Evolutionary conservation across 257 asterid species (phyloP).

Genomic region (Fraxinus excelsior): DNA sequence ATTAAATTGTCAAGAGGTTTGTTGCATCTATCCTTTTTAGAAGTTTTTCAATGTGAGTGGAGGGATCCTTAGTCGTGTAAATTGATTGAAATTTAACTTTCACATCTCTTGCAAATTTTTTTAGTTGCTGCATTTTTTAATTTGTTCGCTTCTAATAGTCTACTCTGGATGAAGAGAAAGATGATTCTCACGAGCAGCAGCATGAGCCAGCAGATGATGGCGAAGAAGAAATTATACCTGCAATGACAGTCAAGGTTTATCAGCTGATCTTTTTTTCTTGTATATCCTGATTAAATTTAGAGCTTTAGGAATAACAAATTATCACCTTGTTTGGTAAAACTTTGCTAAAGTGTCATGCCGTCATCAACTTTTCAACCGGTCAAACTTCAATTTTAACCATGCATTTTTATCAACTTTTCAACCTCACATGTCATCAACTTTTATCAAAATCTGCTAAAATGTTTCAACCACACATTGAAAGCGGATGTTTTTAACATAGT

Average conservation of each 20-base stretch:
- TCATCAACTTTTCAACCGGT: no score
- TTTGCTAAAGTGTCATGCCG: no score
- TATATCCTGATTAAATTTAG: constrained; percentile 21
- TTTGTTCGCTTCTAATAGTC: constrained; percentile 33
- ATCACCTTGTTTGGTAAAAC: background rate
- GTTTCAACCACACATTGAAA: constrained; percentile 8
- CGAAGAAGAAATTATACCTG: constrained; percentile 41
- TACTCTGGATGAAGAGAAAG: constrained; percentile 48
- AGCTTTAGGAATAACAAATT: constrained; percentile 4
- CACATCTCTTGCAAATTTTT: background rate
- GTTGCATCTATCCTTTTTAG: constrained; percentile 23
- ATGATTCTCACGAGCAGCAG: constrained; percentile 30
- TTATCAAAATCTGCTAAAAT: no score
- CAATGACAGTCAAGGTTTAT: constrained; percentile 49
- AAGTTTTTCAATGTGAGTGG: background rate
- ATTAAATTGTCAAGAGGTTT: constrained; percentile 53
- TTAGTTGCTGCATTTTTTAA: constrained; percentile 2
- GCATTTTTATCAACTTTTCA: no score
- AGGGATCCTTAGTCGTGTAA: constrained; percentile 9
- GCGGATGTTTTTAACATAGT: background rate
- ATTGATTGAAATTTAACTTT: constrained; percentile 17
- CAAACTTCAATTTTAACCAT: no score
- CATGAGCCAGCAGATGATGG: constrained; percentile 43
- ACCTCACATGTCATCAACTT: no score
- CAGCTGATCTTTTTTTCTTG: constrained; percentile 15